Percentiles rank a stretch among this genome's conserved stretches.
Evolutionary conservation across 1,284 basidiomycete species (phyloP).

Genomic region (Pascua guehoae): DNA sequence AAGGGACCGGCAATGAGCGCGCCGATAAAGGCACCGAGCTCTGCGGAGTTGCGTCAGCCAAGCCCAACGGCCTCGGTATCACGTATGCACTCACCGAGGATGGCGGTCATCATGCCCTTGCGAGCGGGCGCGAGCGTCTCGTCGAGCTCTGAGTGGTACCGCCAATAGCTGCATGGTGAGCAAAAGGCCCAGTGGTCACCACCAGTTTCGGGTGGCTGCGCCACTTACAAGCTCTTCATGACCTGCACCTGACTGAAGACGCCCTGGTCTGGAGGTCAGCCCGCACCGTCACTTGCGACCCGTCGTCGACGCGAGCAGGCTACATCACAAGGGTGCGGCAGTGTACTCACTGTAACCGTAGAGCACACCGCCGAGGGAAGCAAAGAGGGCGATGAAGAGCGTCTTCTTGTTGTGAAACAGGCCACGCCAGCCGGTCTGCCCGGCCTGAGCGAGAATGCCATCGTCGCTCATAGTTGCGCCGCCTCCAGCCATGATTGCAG

Average conservation of each 20-base stretch:
- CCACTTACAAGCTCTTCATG: constrained; percentile 30
- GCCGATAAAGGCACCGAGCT: constrained; percentile 43
- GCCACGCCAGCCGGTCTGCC: constrained; percentile 9
- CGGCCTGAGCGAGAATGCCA: constrained; percentile 8
- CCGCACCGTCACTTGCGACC: neutral
- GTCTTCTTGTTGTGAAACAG: constrained; percentile 14
- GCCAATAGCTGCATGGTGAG: too few species aligned
- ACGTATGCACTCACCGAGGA: constrained; percentile 24
- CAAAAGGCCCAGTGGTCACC: too few species aligned
- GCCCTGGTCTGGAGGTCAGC: constrained; percentile 21
- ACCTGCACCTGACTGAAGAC: constrained; percentile 47
- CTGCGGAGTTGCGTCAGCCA: constrained; percentile 8
- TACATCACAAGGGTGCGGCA: neutral
- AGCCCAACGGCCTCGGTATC: too few species aligned
- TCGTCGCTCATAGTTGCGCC: constrained; percentile 7
- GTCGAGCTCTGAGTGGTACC: constrained; percentile 5
- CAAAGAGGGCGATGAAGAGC: constrained; percentile 25
- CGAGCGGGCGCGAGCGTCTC: constrained; percentile 12
- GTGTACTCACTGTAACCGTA: constrained; percentile 42
- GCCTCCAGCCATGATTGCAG: constrained; percentile 3
- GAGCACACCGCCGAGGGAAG: constrained; percentile 45
- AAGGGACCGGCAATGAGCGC: constrained; percentile 42
- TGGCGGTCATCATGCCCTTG: constrained; percentile 37
- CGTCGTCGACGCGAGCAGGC: too few species aligned
- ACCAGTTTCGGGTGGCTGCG: too few species aligned